These are phyloP conservation scores for Lactarius pseudohatsudake DNA, from an alignment of 768 basidiomycete species.

Conservation along the genomic window DNA sequence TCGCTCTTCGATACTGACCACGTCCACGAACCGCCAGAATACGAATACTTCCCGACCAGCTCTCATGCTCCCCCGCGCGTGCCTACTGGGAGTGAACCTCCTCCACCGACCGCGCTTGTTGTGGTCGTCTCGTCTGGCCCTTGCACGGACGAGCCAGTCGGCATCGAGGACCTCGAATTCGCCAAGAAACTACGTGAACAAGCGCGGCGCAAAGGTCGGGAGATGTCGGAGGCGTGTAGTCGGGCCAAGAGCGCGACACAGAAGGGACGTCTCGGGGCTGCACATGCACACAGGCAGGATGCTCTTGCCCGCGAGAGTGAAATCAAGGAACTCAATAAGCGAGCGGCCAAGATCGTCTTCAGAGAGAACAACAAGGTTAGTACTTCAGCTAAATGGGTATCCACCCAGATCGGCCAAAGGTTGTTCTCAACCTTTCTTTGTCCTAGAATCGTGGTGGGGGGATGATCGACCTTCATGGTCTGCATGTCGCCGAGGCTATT, in stretches of 20 bases:
- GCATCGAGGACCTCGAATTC: background rate
- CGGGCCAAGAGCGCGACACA: slow-evolving; percentile 6
- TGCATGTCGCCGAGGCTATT: slow-evolving; percentile 11
- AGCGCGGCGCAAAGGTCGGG: background rate
- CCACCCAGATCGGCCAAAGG: no score
- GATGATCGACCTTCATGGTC: slow-evolving; percentile 16
- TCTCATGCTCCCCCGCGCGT: background rate
- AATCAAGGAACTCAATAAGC: slow-evolving; percentile 1
- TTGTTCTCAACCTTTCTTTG: background rate
- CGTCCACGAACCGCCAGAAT: background rate
- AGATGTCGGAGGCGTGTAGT: background rate
- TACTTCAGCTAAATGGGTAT: background rate
- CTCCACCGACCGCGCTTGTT: background rate
- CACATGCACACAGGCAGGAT: background rate
- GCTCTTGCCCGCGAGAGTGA: background rate
- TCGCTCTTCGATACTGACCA: background rate
- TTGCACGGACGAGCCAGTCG: background rate
- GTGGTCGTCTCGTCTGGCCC: background rate
- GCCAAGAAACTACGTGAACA: slow-evolving; percentile 6
- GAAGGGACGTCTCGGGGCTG: background rate
- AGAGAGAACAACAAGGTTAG: slow-evolving; percentile 20
- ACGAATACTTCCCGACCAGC: background rate
- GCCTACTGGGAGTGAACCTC: background rate
- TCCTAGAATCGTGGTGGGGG: background rate
- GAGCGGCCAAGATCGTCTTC: slow-evolving; percentile 10